Percentiles rank a stretch among this genome's conserved stretches.
phyloP scores from a whole-genome alignment of 345 rosid species.

The Pelargonium nanum region DNA sequence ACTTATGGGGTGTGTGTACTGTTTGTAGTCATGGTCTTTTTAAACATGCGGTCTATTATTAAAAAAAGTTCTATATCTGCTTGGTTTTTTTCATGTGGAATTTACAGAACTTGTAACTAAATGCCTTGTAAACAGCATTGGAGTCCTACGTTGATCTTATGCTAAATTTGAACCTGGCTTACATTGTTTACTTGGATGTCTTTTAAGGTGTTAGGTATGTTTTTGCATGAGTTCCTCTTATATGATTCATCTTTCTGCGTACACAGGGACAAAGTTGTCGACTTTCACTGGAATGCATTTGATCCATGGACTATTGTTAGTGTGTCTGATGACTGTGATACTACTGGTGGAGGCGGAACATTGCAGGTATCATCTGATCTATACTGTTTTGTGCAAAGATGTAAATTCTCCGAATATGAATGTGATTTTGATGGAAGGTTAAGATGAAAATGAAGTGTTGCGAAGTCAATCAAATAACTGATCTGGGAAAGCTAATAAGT shows the following conservation, averaged over 20 bases:
- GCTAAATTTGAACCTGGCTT: too few species aligned
- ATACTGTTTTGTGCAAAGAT: too few species aligned
- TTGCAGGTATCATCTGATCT: background rate
- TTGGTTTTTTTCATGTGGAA: background rate
- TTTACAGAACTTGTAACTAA: too few species aligned
- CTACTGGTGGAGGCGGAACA: background rate
- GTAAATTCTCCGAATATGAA: background rate
- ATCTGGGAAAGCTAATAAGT: background rate
- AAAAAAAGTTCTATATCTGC: too few species aligned
- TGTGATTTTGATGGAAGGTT: background rate
- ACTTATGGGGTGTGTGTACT: too few species aligned
- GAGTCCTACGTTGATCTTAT: too few species aligned
- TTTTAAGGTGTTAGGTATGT: background rate
- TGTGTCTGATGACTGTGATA: background rate
- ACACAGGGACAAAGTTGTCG: background rate
- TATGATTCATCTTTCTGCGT: background rate
- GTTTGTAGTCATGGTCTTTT: too few species aligned
- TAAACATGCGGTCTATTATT: background rate
- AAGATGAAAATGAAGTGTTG: background rate
- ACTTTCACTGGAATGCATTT: background rate
- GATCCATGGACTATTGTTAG: background rate
- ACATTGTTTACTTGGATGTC: background rate
- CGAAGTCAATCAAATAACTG: background rate
- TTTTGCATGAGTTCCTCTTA: background rate
- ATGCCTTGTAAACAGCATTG: too few species aligned